A percentile compares a stretch with the other conserved stretches of the same genome.
Evolutionary conservation across 345 rosid genomes (phyloP).

Genomic region (Ricinus communis): DNA sequence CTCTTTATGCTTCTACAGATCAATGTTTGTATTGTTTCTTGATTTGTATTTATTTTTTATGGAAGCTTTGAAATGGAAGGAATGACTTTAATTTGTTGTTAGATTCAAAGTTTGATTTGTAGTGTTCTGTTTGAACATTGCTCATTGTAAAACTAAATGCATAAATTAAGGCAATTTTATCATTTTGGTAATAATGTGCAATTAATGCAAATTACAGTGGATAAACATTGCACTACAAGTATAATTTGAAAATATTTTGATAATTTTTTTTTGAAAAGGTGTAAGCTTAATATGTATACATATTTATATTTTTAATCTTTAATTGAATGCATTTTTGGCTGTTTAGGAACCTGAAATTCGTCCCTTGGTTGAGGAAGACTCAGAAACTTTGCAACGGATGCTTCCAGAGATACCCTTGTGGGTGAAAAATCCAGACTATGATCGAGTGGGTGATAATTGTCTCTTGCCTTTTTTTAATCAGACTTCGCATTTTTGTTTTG

Average conservation of each 20-base stretch:
- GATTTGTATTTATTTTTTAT: too few relatives aligned
- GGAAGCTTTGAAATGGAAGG: too few relatives aligned
- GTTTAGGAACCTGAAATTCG: constrained; percentile 69
- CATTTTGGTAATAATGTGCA: neutral
- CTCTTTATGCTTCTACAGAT: neutral
- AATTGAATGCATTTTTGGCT: constrained; percentile 6
- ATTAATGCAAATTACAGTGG: neutral
- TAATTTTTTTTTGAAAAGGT: neutral
- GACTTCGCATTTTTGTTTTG: neutral
- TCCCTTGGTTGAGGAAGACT: constrained; percentile 69
- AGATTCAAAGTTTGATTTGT: too few relatives aligned
- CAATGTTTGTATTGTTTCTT: neutral
- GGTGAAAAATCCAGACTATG: constrained; percentile 91
- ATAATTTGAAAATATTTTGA: neutral
- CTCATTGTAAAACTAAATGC: neutral
- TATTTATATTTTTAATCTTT: too few relatives aligned
- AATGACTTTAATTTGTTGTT: too few relatives aligned
- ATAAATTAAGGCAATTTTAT: neutral
- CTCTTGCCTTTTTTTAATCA: neutral
- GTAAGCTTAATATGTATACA: too few relatives aligned
- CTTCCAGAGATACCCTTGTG: constrained; percentile 92
- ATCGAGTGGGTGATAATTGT: constrained; percentile 58
- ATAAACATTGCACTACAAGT: neutral
- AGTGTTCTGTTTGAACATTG: neutral
- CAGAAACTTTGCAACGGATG: constrained; percentile 71